These are phyloP conservation scores for Neodidymelliopsis sp. DNA, from an alignment of 2,329 filamentous ascomycete genomes.

Conservation along the genomic window DNA sequence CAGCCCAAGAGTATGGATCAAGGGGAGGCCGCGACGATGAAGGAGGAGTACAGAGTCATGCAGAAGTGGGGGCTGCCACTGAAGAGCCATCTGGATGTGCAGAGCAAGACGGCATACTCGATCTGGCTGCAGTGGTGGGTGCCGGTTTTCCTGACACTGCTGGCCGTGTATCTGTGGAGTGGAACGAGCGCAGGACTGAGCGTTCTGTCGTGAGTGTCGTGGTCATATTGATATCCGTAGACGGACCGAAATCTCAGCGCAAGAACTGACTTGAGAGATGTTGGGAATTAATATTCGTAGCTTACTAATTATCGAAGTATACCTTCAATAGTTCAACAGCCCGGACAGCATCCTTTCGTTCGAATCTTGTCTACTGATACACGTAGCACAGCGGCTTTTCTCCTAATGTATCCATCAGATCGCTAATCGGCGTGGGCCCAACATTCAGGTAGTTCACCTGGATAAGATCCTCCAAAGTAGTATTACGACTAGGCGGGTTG, in stretches of 20 bases:
- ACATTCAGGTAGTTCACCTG: conserved; percentile 48
- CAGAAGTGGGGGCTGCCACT: conserved; percentile 8
- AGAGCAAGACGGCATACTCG: conserved; percentile 17
- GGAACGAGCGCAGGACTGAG: conserved; percentile 5
- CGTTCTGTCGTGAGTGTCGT: conserved; percentile 5
- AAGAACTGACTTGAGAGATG: no score
- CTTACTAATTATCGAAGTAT: no score
- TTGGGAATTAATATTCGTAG: not conserved
- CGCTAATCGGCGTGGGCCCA: conserved; percentile 39
- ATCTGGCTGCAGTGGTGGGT: conserved; percentile 19
- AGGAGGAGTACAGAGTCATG: conserved; percentile 16
- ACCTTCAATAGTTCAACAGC: no score
- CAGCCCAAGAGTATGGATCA: conserved; percentile 19
- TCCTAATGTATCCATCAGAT: conserved; percentile 51
- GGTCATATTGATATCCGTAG: not conserved
- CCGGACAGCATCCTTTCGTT: not conserved
- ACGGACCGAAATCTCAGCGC: not conserved
- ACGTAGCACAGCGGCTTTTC: conserved; percentile 56
- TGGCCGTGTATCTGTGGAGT: conserved; percentile 11
- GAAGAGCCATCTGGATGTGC: conserved; percentile 16
- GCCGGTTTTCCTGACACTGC: conserved; percentile 8
- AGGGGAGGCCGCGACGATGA: conserved; percentile 11
- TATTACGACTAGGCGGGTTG: conserved; percentile 52
- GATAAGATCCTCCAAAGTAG: conserved; percentile 55
- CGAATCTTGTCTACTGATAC: conserved; percentile 37